Evolutionary conservation across 345 rosid genomes (phyloP).

Genomic region (Raphanus sativus): DNA sequence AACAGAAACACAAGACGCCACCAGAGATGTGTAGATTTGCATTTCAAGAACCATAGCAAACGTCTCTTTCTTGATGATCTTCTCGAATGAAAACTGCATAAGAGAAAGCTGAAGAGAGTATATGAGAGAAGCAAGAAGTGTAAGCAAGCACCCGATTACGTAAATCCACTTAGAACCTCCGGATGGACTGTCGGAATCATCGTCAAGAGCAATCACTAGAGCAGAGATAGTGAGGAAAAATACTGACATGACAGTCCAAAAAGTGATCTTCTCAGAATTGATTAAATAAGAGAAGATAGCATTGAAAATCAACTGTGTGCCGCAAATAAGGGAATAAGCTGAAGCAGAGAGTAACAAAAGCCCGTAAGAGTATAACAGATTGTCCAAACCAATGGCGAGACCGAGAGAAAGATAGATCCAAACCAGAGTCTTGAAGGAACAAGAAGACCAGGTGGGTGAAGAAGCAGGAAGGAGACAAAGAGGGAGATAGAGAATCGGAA

Average conservation of each 20-base stretch:
- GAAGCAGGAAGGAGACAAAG: slow-evolving; percentile 51
- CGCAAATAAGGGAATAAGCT: slow-evolving; percentile 76
- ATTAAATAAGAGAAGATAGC: slow-evolving; percentile 71
- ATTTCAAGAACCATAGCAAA: slow-evolving; percentile 44
- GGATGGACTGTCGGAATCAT: slow-evolving; percentile 52
- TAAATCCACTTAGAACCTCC: slow-evolving; percentile 44
- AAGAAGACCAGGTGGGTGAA: slow-evolving; percentile 40
- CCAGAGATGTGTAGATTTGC: slow-evolving; percentile 54
- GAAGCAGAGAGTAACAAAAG: slow-evolving; percentile 74
- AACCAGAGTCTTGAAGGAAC: slow-evolving; percentile 39
- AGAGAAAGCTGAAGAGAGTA: slow-evolving; percentile 84
- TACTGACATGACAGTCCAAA: slow-evolving; percentile 56
- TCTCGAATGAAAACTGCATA: slow-evolving; percentile 73
- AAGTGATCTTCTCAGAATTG: slow-evolving; percentile 74
- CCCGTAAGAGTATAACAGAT: slow-evolving; percentile 67
- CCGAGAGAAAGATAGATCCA: slow-evolving; percentile 62
- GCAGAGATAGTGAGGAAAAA: slow-evolving; percentile 71
- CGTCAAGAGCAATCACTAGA: slow-evolving; percentile 60
- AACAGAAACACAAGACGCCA: slow-evolving; percentile 35
- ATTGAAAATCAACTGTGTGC: slow-evolving; percentile 75
- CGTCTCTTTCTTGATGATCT: slow-evolving; percentile 39
- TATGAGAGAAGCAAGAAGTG: slow-evolving; percentile 65
- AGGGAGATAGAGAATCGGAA: slow-evolving; percentile 65
- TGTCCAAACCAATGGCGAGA: slow-evolving; percentile 58
- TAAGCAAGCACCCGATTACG: slow-evolving; percentile 49